phyloP scores from a whole-genome alignment of 106 monocot species.

The Dioscorea zingiberensis region DNA sequence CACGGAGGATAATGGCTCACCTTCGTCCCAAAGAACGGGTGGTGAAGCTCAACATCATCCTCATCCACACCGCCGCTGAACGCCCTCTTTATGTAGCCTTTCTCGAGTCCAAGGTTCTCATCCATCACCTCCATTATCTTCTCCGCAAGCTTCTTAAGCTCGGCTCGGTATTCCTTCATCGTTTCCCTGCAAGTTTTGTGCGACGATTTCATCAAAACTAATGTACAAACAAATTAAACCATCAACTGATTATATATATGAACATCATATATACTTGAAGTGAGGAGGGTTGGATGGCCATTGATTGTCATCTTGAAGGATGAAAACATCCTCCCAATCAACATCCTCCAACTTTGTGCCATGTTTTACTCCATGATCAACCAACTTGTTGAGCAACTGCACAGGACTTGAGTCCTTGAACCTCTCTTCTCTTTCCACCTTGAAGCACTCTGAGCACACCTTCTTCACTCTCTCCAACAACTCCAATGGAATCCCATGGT shows the following conservation, averaged over 20 bases:
- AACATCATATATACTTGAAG: conserved; percentile 27
- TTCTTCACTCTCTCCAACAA: conserved; percentile 58
- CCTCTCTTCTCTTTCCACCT: conserved; percentile 36
- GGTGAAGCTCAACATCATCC: neutral
- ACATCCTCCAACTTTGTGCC: conserved; percentile 11
- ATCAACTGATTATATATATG: too few species aligned
- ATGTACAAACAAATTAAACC: too few species aligned
- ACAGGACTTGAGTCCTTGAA: conserved; percentile 51
- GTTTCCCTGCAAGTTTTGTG: conserved; percentile 19
- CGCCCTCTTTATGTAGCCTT: conserved; percentile 43
- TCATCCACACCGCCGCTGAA: conserved; percentile 27
- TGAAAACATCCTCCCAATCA: conserved; percentile 46
- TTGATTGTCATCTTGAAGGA: conserved; percentile 21
- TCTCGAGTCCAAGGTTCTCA: conserved; percentile 40
- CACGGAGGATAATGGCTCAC: conserved; percentile 42
- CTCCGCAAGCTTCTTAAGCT: conserved; percentile 30
- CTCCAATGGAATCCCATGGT: conserved; percentile 54
- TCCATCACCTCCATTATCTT: conserved; percentile 22
- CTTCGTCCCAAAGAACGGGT: conserved; percentile 81
- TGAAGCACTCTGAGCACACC: conserved; percentile 46
- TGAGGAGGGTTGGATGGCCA: conserved; percentile 30
- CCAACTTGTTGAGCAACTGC: conserved; percentile 20
- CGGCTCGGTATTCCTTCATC: conserved; percentile 27
- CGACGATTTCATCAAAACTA: too few species aligned
- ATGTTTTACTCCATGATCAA: neutral